Percentiles rank a stretch among this genome's conserved stretches.
These are phyloP conservation scores for Dactylellina parvicollis DNA, from an alignment of 2,329 filamentous ascomycete genomes.

Conservation along the genomic window DNA sequence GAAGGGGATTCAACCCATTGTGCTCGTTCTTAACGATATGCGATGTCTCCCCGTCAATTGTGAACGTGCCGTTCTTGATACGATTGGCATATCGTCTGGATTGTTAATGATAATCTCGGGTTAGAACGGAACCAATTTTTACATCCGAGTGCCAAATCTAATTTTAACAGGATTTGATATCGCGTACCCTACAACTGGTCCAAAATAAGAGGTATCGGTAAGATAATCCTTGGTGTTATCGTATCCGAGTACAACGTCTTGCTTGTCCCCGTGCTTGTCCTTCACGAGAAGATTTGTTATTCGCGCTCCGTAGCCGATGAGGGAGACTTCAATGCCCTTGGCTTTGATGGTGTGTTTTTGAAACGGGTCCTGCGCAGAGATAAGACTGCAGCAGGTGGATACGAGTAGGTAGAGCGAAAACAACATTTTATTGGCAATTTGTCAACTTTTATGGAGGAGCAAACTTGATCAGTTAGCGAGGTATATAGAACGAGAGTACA, in stretches of 20 bases:
- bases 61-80: constrained; percentile 79
- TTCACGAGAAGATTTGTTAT: constrained; percentile 76
- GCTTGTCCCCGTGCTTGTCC: constrained; percentile 73
- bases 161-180: constrained; percentile 41
- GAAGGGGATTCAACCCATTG: constrained; percentile 64
- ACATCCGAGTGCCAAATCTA: not conserved
- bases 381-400: constrained; percentile 7
- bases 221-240: constrained; percentile 79
- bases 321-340: constrained; percentile 33
- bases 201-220: constrained; percentile 63
- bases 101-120: not conserved
- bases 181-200: constrained; percentile 32
- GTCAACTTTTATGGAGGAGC: not conserved
- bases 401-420: constrained; percentile 6
- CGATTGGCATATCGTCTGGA: constrained; percentile 83
- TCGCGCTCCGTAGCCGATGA: constrained; percentile 79
- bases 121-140: constrained; percentile 12
- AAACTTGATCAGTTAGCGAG: not conserved
- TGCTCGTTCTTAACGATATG: constrained; percentile 71
- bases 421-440: constrained; percentile 13
- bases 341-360: constrained; percentile 36
- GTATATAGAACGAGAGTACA: constrained; percentile 1
- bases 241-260: constrained; percentile 78
- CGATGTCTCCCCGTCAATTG: constrained; percentile 72
- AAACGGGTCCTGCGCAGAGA: constrained; percentile 31